Evolutionary conservation across 768 basidiomycete genomes (phyloP), one percentile per base, ranked within the genome.

Genomic region (Termitomyces sp.): DNA sequence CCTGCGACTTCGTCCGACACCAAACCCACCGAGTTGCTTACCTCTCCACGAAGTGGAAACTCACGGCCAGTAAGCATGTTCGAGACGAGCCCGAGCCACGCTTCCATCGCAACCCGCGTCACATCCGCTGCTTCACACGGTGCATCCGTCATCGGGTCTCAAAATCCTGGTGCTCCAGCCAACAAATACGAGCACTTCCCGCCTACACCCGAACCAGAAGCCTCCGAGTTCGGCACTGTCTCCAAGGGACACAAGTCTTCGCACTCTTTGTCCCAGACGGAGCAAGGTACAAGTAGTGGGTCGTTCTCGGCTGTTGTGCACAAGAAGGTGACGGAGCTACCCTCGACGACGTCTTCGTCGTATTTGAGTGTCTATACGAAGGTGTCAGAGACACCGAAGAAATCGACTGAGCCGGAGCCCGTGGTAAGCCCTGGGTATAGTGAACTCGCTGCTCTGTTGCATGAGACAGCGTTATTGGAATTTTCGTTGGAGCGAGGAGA

Each of bases 271-370:
- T 37, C 53, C 31, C 62, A 65, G 50, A 46, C 58, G 29, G 61
- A 63, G 23, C 49, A 51, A 38, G n/a, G 23, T 4, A 14, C 25
- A 40, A 19, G 17, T 37, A 12, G 63, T 62, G 54, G 71, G 56
- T 71, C 74, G 4, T 86, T 86, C 69, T 76, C 71, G 47, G 82
- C 84, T 25, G 79, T 85, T 16, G 84, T 86, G 40, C 85, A 85
- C 61, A 69, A 75, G 58, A 85, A 81, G 63, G 74, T 82, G 27
- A 71, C 75, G 4, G 82, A 83, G 51, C 57, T 64, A n/a, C 66
- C 54, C 25, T 27, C 73, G 0, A 53, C 68, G 0, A 57, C 14
- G 1, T 45, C 68, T 6, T 58, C 67, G 14, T 58, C 61, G 10
- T 50, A 62, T 34, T 50, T 60, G 53, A 52, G 54, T 37, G 63